A percentile compares a stretch with the other conserved stretches of the same genome.
Conservation (phyloP, 306 rosid genomes). For the Mucuna pruriens region DNA sequence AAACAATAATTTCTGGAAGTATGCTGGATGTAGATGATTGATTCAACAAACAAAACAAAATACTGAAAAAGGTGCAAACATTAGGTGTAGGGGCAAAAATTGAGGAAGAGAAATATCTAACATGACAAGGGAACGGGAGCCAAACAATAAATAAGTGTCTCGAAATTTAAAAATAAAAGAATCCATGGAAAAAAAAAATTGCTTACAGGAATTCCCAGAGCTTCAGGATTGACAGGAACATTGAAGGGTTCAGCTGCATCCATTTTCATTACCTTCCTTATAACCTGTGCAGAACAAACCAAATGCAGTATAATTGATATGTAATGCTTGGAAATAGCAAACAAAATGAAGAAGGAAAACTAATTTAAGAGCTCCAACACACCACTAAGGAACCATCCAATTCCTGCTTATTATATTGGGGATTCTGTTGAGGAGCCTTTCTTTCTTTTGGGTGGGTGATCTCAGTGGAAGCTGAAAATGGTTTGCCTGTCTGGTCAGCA, state of each 20-base stretch:
- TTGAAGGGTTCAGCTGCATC: conserved; percentile 97
- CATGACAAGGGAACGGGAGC: conserved; percentile 20
- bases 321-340: conserved; percentile 9
- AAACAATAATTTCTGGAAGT: conserved; percentile 10
- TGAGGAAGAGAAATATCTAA: conserved; percentile 22
- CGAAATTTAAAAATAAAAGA: background rate
- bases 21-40: background rate
- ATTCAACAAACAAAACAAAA: background rate
- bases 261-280: conserved; percentile 97
- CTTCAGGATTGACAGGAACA: conserved; percentile 94
- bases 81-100: conserved; percentile 3
- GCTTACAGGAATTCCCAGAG: conserved; percentile 96
- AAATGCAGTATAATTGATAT: background rate
- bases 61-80: conserved; percentile 1
- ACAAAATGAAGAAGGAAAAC: conserved; percentile 28
- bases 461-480: conserved; percentile 35
- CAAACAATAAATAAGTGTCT: conserved; percentile 16
- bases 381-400: conserved; percentile 75
- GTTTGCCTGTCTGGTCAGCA: conserved; percentile 45
- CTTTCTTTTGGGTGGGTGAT: conserved; percentile 52
- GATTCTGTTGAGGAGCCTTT: conserved; percentile 46
- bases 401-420: conserved; percentile 67
- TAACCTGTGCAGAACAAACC: conserved; percentile 53
- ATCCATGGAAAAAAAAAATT: background rate
- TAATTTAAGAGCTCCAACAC: conserved; percentile 33